Base-by-base conservation (phyloP, 352 stramenopile genomes). In the Globisporangium alternatum region DNA sequence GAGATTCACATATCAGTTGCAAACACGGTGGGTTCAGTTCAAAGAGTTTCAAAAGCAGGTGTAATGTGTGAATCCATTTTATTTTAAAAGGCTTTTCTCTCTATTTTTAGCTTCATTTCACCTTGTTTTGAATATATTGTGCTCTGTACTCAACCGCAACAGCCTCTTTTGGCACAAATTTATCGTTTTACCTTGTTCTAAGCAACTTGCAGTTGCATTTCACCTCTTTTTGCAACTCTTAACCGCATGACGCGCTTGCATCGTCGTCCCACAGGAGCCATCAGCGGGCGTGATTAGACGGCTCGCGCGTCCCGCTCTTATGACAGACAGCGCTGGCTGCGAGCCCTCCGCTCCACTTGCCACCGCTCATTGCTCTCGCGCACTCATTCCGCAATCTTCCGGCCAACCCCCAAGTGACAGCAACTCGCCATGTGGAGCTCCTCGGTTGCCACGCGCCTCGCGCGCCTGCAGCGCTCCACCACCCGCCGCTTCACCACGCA, bases 401-500 rank as follows among this genome's bases (percentile, higher is more conserved):
- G 15, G 10, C 39, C 21, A 15, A 41, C 3, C 41, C 35, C 25
- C 33, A 65, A 56, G 25, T 15, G 35, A 28, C 47, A 43, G 17
- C 33, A 19, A 3, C 45, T 64, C 56, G 31, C 47, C 44, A 65
- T 65, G 59, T 65, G 59, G 39, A 60, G 37, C 43, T 62, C 43
- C 22, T 53, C 56, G 30, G 56, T 47, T 31, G 53, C 35, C 52
- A 37, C 61, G 7, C 61, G 61, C 30, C 61, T 66, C 41, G 52
- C 60, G 41, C 60, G 60, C 5, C 17, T 60, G 52, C 52, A 47
- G n/a, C 39, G 21, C 61, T 10, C 54, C 44, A 5, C 35, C 9
- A 28, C 6, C 30, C 55, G 62, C 62, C 12, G 21, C 44, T 67
- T 67, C 48, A 54, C 62, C 31, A 51, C 62, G 44, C 62, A 67